These are phyloP conservation scores for Entophlyctis luteolus DNA, from an alignment of 192 early-diverging fungal species.

Conservation along the genomic window DNA sequence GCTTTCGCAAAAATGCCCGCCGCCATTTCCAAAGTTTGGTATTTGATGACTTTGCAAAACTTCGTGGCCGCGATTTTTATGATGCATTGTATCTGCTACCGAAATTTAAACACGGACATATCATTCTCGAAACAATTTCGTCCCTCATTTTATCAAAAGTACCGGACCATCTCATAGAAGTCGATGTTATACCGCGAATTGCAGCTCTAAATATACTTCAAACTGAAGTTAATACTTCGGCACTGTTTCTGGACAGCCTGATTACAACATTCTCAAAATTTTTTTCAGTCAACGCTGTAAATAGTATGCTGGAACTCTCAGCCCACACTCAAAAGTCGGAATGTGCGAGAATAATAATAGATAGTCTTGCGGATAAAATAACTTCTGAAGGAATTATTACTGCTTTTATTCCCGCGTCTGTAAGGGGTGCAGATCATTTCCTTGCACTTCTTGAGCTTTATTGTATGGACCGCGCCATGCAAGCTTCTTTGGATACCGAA, in stretches of 20 bases:
- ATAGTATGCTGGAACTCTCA: constrained; percentile 36
- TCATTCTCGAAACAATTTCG: constrained; percentile 22
- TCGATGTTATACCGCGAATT: constrained; percentile 35
- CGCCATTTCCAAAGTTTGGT: constrained; percentile 19
- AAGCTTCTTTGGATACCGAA: neutral
- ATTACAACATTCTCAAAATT: neutral
- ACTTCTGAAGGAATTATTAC: constrained; percentile 29
- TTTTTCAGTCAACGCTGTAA: constrained; percentile 25
- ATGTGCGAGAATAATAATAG: constrained; percentile 31
- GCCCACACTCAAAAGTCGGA: constrained; percentile 31
- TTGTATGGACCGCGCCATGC: constrained; percentile 29
- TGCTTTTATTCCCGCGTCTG: constrained; percentile 28
- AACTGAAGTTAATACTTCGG: constrained; percentile 18
- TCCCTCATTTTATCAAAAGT: constrained; percentile 10
- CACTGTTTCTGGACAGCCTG: constrained; percentile 22
- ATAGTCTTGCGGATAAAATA: constrained; percentile 15
- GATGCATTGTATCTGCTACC: constrained; percentile 19
- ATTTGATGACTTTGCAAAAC: neutral
- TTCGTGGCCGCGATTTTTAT: constrained; percentile 1
- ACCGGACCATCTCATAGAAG: constrained; percentile 2
- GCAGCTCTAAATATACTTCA: constrained; percentile 33
- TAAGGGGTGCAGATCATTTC: constrained; percentile 31
- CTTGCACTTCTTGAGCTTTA: constrained; percentile 35
- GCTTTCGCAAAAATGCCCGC: constrained; percentile 11
- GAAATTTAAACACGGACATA: constrained; percentile 18